These are phyloP conservation scores for Sinapis alba DNA, from an alignment of 441 rosid species.

Conservation along the genomic window DNA sequence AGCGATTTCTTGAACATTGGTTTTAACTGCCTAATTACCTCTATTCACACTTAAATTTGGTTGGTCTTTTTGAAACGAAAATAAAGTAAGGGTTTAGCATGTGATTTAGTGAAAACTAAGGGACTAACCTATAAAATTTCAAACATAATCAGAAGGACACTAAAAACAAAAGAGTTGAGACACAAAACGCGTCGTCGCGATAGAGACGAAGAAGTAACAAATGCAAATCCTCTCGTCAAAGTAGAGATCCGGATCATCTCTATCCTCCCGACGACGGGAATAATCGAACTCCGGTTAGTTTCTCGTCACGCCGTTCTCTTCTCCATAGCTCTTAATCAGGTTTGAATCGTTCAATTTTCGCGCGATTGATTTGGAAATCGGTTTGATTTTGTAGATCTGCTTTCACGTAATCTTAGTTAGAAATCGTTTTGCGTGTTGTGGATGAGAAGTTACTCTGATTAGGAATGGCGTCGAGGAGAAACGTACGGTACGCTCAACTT, in stretches of 20 bases:
- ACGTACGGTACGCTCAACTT: constrained; percentile 56
- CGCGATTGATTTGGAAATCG: not conserved
- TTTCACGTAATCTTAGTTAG: constrained; percentile 4
- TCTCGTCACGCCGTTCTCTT: not conserved
- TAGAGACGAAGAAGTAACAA: constrained; percentile 9
- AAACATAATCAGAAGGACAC: not conserved
- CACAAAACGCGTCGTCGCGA: constrained; percentile 28
- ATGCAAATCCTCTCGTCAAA: constrained; percentile 16
- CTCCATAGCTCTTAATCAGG: not conserved
- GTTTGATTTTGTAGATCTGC: constrained; percentile 19
- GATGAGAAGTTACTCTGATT: constrained; percentile 1
- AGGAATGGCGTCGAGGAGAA: constrained; percentile 65
- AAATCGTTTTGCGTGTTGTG: not conserved
- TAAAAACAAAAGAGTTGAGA: not conserved
- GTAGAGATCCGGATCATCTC: constrained; percentile 25
- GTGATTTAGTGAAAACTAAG: not conserved
- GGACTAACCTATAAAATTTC: not conserved
- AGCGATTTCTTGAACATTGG: no score
- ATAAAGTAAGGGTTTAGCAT: not conserved
- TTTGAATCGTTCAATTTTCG: not conserved
- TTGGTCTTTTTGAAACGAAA: not conserved
- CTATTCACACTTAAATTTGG: no score
- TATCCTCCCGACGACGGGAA: not conserved
- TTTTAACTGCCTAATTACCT: no score
- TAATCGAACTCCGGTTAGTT: constrained; percentile 23